Base-by-base conservation (phyloP, 225 moss, liverwort and hornwort species). In the Pseudoscleropodium purum region DNA sequence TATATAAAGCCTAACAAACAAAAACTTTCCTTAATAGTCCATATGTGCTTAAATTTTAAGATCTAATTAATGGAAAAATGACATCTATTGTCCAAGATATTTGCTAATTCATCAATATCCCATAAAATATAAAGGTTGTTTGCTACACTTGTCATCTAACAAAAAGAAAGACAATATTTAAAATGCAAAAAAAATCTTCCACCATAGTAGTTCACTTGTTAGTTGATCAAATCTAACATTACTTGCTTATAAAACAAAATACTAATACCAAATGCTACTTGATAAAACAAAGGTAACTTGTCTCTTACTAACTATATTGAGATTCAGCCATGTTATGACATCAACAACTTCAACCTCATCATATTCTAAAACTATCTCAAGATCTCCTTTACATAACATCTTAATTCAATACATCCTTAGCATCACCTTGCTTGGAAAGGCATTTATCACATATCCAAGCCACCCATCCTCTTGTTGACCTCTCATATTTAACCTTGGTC, bases 211-310 rank as follows among this genome's bases (percentile, higher is more conserved):
- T n/a, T 70, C 4, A 70, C 25, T 13, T 24, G 0, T 0, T 70
- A 24, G 24, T 7, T 24, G 0, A 24, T 24, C 0, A 39, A 68
- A 13, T 7, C 13, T 7, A 24, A 24, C 20, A 24, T 12, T 21
- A 7, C 1, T 23, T 1, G 1, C 0, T 4, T 13, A 33, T 2
- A 21, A 39, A 23, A 3, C 2, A 24, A 3, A 5, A 39, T 25
- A 13, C 2, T 24, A 25, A 39, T 6, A 2, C 5, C 6, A 70
- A 24, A 39, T 70, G 7, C 25, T 13, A 70, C 4, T 14, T 25
- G 8, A 70, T 0, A 1, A 70, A 70, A 39, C 4, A 39, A 39
- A 21, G 11, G 1, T 56, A 7, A 19, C 19, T 66, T 33, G 21
- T 13, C 5, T 13, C 0, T 37, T 37, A 21, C 25, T 25, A 2